These are phyloP conservation scores for Paraphaeosphaeria minitans DNA, from an alignment of 2,329 filamentous ascomycete species.

Conservation along the genomic window DNA sequence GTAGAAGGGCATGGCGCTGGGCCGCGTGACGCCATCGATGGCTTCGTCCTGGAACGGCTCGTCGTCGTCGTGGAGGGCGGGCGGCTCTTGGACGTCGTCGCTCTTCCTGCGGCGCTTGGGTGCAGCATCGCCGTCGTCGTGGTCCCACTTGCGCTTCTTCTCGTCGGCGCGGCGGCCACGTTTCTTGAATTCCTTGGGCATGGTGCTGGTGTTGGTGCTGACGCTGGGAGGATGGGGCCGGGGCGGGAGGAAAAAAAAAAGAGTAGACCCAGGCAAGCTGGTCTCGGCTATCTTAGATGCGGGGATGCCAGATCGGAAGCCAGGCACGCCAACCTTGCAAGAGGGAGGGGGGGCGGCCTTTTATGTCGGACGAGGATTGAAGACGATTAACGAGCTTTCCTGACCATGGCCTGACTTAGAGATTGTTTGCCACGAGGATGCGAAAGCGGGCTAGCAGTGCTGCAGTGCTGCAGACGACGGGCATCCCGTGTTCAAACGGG, in stretches of 20 bases:
- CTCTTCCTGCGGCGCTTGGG: conserved; percentile 44
- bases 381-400: neutral
- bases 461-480: neutral
- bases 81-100: conserved; percentile 18
- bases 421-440: conserved; percentile 5
- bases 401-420: conserved; percentile 2
- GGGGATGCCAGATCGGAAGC: conserved; percentile 5
- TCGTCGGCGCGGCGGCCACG: conserved; percentile 60
- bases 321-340: conserved; percentile 2
- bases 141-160: conserved; percentile 58
- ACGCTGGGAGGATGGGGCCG: conserved; percentile 1
- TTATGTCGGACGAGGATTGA: neutral
- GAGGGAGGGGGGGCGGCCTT: neutral
- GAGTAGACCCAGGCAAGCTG: neutral
- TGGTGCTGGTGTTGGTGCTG: conserved; percentile 39
- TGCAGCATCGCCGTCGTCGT: conserved; percentile 41
- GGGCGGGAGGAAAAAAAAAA: conserved; percentile 4
- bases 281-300: conserved; percentile 10
- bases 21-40: conserved; percentile 39
- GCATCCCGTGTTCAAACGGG: neutral
- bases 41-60: conserved; percentile 29
- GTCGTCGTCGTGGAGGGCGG: conserved; percentile 17
- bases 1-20: conserved; percentile 77
- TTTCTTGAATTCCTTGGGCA: conserved; percentile 66
- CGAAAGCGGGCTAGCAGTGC: conserved; percentile 1